phyloP scores from a whole-genome alignment of 2,329 filamentous ascomycete genomes.

The Bisporella sp. region DNA sequence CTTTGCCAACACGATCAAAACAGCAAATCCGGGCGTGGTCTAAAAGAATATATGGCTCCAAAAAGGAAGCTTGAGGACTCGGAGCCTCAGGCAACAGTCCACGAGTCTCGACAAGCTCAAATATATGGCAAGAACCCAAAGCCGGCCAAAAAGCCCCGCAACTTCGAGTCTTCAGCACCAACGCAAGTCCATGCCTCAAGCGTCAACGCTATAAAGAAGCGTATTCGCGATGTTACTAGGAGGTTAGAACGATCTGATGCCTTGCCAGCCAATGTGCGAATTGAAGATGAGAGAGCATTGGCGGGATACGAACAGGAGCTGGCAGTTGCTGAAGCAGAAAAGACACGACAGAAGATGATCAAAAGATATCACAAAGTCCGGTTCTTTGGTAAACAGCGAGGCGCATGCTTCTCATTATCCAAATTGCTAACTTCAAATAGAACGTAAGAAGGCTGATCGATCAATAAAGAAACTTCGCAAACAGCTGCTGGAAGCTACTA shows the following conservation, averaged over 20 bases:
- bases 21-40: no score
- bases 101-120: conserved; percentile 25
- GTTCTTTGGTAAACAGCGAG: conserved; percentile 61
- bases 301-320: conserved; percentile 60
- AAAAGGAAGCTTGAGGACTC: conserved; percentile 23
- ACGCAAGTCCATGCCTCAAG: conserved; percentile 25
- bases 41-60: conserved; percentile 15
- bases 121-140: conserved; percentile 23
- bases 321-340: conserved; percentile 49
- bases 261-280: conserved; percentile 59
- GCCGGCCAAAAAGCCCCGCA: conserved; percentile 26
- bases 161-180: conserved; percentile 17
- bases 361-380: conserved; percentile 75
- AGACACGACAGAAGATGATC: conserved; percentile 63
- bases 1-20: no score
- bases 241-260: conserved; percentile 53
- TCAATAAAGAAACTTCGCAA: conserved; percentile 58
- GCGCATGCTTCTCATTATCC: neutral
- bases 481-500: conserved; percentile 44
- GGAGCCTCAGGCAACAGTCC: conserved; percentile 19
- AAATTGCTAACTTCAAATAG: conserved; percentile 31
- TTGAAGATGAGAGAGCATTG: conserved; percentile 67
- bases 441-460: conserved; percentile 66
- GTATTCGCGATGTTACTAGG: conserved; percentile 62
- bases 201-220: conserved; percentile 61